Evolutionary conservation across 2,329 filamentous ascomycete genomes (phyloP).

Genomic region (Neocucurbitaria cava): DNA sequence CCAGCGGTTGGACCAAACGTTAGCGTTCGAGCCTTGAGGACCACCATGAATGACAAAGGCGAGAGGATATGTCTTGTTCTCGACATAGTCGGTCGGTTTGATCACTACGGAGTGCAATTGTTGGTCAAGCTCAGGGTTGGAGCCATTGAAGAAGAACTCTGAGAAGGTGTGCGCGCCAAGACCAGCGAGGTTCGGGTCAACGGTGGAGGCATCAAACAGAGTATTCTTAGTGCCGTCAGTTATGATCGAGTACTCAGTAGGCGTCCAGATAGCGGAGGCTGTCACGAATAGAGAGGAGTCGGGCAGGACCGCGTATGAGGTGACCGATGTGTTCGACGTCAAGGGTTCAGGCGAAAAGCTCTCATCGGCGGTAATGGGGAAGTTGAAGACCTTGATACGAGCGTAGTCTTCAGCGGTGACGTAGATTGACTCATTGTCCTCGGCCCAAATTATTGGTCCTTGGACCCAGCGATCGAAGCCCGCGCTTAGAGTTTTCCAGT

Average conservation of each 20-base stretch:
- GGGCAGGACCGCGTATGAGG: conserved; percentile 62
- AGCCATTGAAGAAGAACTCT: conserved; percentile 76
- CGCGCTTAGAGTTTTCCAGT: conserved; percentile 39
- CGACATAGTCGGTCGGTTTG: conserved; percentile 69
- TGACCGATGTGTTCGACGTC: conserved; percentile 52
- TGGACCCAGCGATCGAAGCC: conserved; percentile 42
- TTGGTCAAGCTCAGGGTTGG: conserved; percentile 59
- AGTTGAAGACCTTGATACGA: conserved; percentile 61
- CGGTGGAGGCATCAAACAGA: conserved; percentile 67
- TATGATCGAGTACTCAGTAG: conserved; percentile 40
- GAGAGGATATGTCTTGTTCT: conserved; percentile 77
- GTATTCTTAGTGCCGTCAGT: conserved; percentile 43
- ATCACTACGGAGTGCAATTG: conserved; percentile 72
- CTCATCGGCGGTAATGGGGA: conserved; percentile 65
- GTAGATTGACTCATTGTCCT: conserved; percentile 41
- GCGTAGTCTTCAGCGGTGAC: conserved; percentile 45
- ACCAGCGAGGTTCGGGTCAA: conserved; percentile 69
- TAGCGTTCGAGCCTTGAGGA: conserved; percentile 76
- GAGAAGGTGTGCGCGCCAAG: conserved; percentile 67
- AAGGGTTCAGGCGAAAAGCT: conserved; percentile 51
- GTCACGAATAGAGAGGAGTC: conserved; percentile 60
- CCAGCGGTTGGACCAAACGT: conserved; percentile 83
- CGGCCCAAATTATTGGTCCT: conserved; percentile 39
- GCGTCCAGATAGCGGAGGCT: conserved; percentile 41
- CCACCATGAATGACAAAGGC: conserved; percentile 83